A percentile compares a stretch with the other conserved stretches of the same genome.
Evolutionary conservation across 1,139 yeast genomes (phyloP).

Genomic region (Nadsonia commutata): DNA sequence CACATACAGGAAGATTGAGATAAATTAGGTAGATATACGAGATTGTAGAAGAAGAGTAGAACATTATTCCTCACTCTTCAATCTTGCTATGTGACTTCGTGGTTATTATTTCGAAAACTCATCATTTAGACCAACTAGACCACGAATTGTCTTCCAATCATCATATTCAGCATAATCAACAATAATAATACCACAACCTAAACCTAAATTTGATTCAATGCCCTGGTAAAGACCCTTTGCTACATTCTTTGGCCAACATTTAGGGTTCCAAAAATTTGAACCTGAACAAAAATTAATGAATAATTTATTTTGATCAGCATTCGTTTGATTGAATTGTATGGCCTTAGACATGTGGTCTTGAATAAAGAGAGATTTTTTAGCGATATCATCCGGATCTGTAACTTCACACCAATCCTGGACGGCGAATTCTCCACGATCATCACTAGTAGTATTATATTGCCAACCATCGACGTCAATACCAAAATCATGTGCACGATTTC

Average conservation of each 20-base stretch:
- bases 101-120: too few species aligned
- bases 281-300: constrained; percentile 66
- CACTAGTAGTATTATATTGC: constrained; percentile 52
- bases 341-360: constrained; percentile 44
- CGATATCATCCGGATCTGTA: constrained; percentile 35
- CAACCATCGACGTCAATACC: constrained; percentile 62
- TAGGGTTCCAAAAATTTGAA: constrained; percentile 54
- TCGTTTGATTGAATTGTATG: constrained; percentile 32
- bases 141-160: constrained; percentile 32
- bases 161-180: constrained; percentile 54
- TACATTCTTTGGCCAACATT: constrained; percentile 63
- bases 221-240: constrained; percentile 36
- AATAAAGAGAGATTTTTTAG: constrained; percentile 44
- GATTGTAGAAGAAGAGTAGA: too few species aligned
- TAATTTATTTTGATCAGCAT: constrained; percentile 33
- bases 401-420: constrained; percentile 72
- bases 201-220: constrained; percentile 36
- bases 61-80: too few species aligned
- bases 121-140: neutral
- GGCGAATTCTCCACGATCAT: constrained; percentile 45
- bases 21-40: too few species aligned
- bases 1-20: too few species aligned
- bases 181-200: constrained; percentile 44
- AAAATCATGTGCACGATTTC: constrained; percentile 23
- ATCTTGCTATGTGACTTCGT: too few species aligned